phyloP scores from a whole-genome alignment of 768 basidiomycete genomes.

The Roridomyces roridus region DNA sequence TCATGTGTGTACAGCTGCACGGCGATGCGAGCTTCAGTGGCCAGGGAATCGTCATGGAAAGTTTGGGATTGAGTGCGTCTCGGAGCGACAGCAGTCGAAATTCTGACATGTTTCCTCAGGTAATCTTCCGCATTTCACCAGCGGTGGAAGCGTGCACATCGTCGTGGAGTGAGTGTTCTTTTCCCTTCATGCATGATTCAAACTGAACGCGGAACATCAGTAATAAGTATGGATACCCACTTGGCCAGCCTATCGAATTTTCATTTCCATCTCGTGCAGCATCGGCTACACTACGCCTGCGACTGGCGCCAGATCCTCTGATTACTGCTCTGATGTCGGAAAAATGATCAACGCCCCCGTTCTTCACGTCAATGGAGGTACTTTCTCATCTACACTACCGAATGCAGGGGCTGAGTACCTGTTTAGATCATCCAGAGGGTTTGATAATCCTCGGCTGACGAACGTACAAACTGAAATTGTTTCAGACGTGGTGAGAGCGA shows the following conservation, averaged over 20 bases:
- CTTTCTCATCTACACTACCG: too few species aligned
- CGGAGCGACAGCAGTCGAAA: not conserved
- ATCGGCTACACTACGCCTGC: slow-evolving; percentile 95
- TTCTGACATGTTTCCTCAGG: slow-evolving; percentile 56
- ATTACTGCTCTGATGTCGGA: slow-evolving; percentile 88
- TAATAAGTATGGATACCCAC: slow-evolving; percentile 55
- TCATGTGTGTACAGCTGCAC: slow-evolving; percentile 89
- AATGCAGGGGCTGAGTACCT: too few species aligned
- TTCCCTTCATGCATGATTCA: not conserved
- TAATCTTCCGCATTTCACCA: slow-evolving; percentile 89
- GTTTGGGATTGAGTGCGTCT: slow-evolving; percentile 76
- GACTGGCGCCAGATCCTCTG: slow-evolving; percentile 79
- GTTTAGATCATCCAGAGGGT: slow-evolving; percentile 81
- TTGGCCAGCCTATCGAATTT: not conserved
- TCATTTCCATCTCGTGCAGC: slow-evolving; percentile 44
- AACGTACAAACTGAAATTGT: not conserved
- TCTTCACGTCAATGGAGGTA: slow-evolving; percentile 81
- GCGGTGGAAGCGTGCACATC: slow-evolving; percentile 88
- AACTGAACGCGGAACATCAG: slow-evolving; percentile 34
- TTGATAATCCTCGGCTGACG: slow-evolving; percentile 13
- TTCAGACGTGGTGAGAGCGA: slow-evolving; percentile 80
- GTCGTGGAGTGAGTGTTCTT: slow-evolving; percentile 83
- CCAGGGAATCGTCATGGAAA: slow-evolving; percentile 91
- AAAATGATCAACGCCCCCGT: slow-evolving; percentile 93
- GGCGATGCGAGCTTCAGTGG: slow-evolving; percentile 93